These are phyloP conservation scores for Isoetes taiwanensis DNA, from an alignment of 75 land plant genomes.

Conservation along the genomic window DNA sequence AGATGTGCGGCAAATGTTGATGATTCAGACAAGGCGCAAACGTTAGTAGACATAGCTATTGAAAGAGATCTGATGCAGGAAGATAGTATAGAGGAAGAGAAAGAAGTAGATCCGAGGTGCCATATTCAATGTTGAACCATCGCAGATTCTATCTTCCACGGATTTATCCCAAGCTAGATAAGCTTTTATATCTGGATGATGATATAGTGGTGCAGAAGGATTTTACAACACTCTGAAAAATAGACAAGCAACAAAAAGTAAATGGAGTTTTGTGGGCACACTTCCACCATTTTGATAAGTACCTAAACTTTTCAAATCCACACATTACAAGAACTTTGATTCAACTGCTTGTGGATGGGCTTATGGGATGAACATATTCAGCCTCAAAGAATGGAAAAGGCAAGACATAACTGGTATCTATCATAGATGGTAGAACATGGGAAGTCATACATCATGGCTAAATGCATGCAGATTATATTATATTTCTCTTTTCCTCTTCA, in stretches of 20 bases:
- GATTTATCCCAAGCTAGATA: slow-evolving; percentile 57
- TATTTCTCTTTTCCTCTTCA: too few relatives aligned
- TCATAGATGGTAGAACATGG: slow-evolving; percentile 53
- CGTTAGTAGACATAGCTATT: too few relatives aligned
- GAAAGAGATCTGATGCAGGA: too few relatives aligned
- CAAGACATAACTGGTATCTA: slow-evolving; percentile 55
- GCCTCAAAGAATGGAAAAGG: slow-evolving; percentile 68
- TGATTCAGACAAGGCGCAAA: too few relatives aligned
- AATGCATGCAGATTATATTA: too few relatives aligned
- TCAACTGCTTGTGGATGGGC: slow-evolving; percentile 86
- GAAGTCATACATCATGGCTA: too few relatives aligned
- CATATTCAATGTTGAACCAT: slow-evolving; percentile 54
- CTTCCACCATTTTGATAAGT: slow-evolving; percentile 15
- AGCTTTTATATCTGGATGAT: slow-evolving; percentile 49
- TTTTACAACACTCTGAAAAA: slow-evolving; percentile 42
- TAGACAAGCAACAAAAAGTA: slow-evolving; percentile 63
- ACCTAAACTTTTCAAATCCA: slow-evolving; percentile 59
- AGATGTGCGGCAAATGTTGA: too few relatives aligned
- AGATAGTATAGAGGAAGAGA: too few relatives aligned
- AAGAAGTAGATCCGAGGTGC: too few relatives aligned
- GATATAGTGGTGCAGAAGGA: slow-evolving; percentile 64
- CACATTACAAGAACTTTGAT: slow-evolving; percentile 36
- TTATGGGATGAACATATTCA: slow-evolving; percentile 79
- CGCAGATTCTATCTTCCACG: slow-evolving; percentile 51
- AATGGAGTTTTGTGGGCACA: slow-evolving; percentile 4